phyloP scores from a whole-genome alignment of 306 rosid genomes.

The Macrotyloma uniflorum region DNA sequence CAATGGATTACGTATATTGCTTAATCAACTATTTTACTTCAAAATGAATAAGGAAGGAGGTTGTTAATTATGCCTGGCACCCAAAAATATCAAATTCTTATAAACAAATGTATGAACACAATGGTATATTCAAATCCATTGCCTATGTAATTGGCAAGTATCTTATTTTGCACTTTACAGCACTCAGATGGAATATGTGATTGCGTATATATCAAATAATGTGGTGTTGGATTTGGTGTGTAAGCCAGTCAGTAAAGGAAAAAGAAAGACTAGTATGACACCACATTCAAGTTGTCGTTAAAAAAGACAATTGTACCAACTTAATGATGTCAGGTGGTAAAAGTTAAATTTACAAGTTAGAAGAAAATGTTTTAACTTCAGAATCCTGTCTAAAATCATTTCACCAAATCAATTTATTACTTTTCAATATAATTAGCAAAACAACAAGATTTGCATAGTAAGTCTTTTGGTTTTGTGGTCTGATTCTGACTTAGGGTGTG shows the following conservation, averaged over 20 bases:
- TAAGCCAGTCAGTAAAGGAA: slow-evolving; percentile 24
- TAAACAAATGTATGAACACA: not conserved
- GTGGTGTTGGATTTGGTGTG: not conserved
- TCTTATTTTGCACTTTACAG: slow-evolving; percentile 10
- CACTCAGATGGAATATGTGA: not conserved
- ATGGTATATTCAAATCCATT: not conserved
- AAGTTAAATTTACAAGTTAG: not conserved
- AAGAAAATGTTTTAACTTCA: not conserved
- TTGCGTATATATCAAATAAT: not conserved
- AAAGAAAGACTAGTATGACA: slow-evolving; percentile 14
- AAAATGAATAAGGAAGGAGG: not conserved
- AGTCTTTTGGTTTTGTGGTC: slow-evolving; percentile 51
- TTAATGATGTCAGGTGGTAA: not conserved
- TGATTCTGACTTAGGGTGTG: slow-evolving; percentile 61
- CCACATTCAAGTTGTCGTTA: slow-evolving; percentile 44
- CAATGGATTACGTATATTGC: not conserved
- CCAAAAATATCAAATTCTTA: not conserved
- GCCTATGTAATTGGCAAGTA: not conserved
- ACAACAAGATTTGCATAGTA: not conserved
- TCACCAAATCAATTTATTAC: not conserved
- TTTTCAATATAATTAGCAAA: not conserved
- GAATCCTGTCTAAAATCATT: not conserved
- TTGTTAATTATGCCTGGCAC: not conserved
- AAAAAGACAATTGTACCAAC: not conserved
- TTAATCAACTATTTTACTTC: not conserved